Evolutionary conservation across 2,329 filamentous ascomycete species (phyloP), one percentile per base, ranked within the genome.

Genomic region (Pseudocercospora musae): DNA sequence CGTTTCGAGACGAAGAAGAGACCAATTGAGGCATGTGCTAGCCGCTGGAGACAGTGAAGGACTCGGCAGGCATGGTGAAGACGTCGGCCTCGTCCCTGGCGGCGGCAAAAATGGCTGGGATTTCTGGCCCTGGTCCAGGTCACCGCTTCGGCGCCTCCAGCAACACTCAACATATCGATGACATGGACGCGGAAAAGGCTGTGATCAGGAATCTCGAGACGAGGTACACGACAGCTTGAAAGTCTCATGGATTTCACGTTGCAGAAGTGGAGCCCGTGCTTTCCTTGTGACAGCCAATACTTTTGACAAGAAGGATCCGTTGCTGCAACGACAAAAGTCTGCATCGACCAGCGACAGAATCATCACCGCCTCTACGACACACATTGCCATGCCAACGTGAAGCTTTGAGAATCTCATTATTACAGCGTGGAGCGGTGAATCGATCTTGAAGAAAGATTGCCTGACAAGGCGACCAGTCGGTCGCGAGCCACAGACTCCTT

Each of bases 21-120:
- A 27, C 61, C 61, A 60, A 60, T 63, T 44, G 52, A 48, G 33
- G 23, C 33, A 11, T n/a, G 8, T 31, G 15, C 25, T 63, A 63
- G 15, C 50, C 57, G 61, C 61, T 60, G 42, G 33, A 27, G 23
- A 31, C 18, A 31, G 42, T 23, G 23, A 23, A 25, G 48, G 10
- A 29, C n/a, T 23, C 48, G 48, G 23, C 48, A 50, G 48, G 15
- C 23, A 10, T 23, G 48, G 48, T 50, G 48, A 50, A 29, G 13
- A 18, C 7, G 33, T 15, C 15, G 37, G 15, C 37, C 37, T 40
- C n/a, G 23, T 52, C 48, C 15, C 4, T 48, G 44, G 44, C 48
- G 48, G 48, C 48, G 48, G 25, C 25, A 52, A 52, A 52, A 52
- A 52, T 29, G 21, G 23, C 48, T 29, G 48, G 48, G 11, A 52